Evolutionary conservation across 768 basidiomycete species (phyloP).

Genomic region (Myochromella boudieri): DNA sequence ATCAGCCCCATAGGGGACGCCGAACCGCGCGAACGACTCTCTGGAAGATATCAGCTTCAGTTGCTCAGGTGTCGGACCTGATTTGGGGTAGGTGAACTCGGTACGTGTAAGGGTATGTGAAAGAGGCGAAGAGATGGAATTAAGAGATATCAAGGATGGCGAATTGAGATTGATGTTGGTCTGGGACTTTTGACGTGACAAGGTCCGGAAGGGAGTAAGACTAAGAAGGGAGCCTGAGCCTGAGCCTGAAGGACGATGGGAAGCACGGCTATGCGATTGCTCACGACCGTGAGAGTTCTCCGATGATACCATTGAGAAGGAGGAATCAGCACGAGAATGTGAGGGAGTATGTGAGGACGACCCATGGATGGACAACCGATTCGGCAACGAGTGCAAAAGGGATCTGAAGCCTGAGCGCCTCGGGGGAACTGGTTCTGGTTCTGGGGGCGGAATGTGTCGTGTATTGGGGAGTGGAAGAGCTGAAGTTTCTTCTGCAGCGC

Average conservation of each 20-base stretch:
- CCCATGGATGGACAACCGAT: constrained; percentile 31
- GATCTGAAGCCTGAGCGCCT: constrained; percentile 47
- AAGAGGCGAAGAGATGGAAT: constrained; percentile 75
- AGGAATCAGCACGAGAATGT: constrained; percentile 33
- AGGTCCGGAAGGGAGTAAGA: constrained; percentile 47
- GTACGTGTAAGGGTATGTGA: constrained; percentile 72
- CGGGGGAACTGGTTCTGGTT: constrained; percentile 21
- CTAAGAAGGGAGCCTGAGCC: constrained; percentile 35
- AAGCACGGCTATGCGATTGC: constrained; percentile 23
- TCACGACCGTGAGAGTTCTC: constrained; percentile 21
- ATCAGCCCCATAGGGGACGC: constrained; percentile 74
- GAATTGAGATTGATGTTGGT: constrained; percentile 51
- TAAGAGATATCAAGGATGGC: constrained; percentile 68
- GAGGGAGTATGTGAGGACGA: constrained; percentile 18
- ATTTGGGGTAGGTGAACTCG: constrained; percentile 65
- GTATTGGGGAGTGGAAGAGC: constrained; percentile 13
- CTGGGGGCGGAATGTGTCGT: constrained; percentile 19
- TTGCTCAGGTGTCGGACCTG: constrained; percentile 62
- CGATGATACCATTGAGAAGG: constrained; percentile 24
- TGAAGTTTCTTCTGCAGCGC: constrained; percentile 5
- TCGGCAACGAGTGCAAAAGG: constrained; percentile 34
- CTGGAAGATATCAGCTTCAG: constrained; percentile 69
- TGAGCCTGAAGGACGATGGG: constrained; percentile 30
- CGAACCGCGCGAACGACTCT: constrained; percentile 67
- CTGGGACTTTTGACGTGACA: constrained; percentile 47